Evolutionary conservation across 2,329 filamentous ascomycete species (phyloP).

Genomic region (Aspergillus carbonarius): DNA sequence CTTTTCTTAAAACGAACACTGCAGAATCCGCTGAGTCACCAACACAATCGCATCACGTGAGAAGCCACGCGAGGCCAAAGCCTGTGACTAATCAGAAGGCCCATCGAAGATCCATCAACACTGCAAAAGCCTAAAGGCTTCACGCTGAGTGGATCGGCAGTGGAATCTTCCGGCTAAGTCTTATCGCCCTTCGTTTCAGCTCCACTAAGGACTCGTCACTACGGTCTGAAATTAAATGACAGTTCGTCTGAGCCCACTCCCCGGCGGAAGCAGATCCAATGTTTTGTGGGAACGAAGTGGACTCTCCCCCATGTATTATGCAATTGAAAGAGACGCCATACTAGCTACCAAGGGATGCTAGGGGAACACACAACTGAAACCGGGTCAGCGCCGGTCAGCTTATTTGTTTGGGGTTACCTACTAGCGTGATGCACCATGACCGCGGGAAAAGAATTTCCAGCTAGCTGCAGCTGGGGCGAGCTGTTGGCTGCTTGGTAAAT

Average conservation of each 20-base stretch:
- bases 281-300: not conserved
- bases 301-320: not conserved
- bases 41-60: not conserved
- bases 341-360: not conserved
- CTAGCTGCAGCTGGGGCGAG: not conserved
- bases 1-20: no score
- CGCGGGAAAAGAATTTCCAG: not conserved
- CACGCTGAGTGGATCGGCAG: not conserved
- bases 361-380: not conserved
- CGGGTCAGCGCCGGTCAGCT: not conserved
- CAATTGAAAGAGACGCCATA: not conserved
- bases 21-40: not conserved
- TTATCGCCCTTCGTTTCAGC: not conserved
- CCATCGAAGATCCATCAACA: not conserved
- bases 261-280: not conserved
- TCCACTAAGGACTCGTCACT: not conserved
- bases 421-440: not conserved
- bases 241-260: not conserved
- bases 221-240: not conserved
- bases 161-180: not conserved
- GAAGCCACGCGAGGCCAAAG: not conserved
- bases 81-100: not conserved
- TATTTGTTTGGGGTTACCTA: not conserved
- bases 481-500: not conserved
- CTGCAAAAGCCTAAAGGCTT: not conserved